Evolutionary conservation across 768 basidiomycete genomes (phyloP).

Genomic region (Dentipellis sp.): DNA sequence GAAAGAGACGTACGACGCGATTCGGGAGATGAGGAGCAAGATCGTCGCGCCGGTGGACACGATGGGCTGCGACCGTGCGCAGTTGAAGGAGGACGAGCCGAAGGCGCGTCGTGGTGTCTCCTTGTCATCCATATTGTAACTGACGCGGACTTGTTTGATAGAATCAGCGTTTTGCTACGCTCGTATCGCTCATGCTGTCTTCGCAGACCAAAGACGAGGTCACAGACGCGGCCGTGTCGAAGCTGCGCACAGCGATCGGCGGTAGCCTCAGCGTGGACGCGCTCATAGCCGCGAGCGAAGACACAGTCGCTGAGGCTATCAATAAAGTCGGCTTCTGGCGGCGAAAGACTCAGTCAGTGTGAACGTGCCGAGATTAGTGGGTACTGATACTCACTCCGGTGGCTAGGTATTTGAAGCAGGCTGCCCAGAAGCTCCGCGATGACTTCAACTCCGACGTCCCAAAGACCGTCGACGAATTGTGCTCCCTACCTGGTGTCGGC

Average conservation of each 20-base stretch:
- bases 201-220: constrained; percentile 94
- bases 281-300: constrained; percentile 52
- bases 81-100: constrained; percentile 52
- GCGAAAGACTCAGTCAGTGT: constrained; percentile 67
- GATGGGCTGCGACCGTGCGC: constrained; percentile 78
- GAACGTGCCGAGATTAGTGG: neutral
- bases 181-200: constrained; percentile 91
- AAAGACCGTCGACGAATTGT: constrained; percentile 79
- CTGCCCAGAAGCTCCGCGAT: constrained; percentile 59
- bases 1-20: constrained; percentile 60
- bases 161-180: constrained; percentile 76
- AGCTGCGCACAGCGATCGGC: constrained; percentile 64
- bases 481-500: constrained; percentile 83
- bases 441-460: constrained; percentile 81
- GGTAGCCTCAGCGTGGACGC: constrained; percentile 73
- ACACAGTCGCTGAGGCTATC: constrained; percentile 65
- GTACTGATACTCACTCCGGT: neutral
- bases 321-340: constrained; percentile 92
- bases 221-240: constrained; percentile 68
- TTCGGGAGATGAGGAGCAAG: constrained; percentile 66
- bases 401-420: constrained; percentile 61
- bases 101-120: constrained; percentile 33
- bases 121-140: neutral
- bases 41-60: constrained; percentile 85
- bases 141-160: constrained; percentile 20